Base-by-base conservation (phyloP, 2,329 filamentous ascomycete genomes). In the Trichoderma sp. region DNA sequence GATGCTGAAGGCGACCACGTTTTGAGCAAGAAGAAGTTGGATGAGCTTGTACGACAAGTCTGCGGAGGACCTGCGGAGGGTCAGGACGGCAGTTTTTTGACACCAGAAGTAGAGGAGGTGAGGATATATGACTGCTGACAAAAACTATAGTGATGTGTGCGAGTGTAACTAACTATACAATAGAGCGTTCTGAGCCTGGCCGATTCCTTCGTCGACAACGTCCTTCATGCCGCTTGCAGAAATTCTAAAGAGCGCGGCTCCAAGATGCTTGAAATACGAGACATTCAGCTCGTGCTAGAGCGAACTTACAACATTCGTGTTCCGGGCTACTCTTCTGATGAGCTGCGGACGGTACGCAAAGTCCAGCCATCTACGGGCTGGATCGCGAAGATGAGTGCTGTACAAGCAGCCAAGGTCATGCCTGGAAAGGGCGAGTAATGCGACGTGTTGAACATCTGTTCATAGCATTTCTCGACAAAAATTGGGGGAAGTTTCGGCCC, bases 331-430 rank as follows among this genome's bases (percentile, higher is more conserved):
- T 93, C 93, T 0, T 92, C 94, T 4, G 96, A 99, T 77, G 96
- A 99, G 81, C 87, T 97, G 70, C 90, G 96, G 68, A 97, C 94
- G 0, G 95, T 98, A 34, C 90, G 94, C 78, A 97, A 97, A 83
- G 91, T 96, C 65, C 91, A 96, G 78, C 96, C 96, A 2, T 90
- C 93, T 24, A 84, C 91, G 18, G 92, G 89, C 26, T 99, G 96
- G 94, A 95, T 96, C 71, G 91, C 92, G 73, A 99, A 99, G 85
- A 96, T 99, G 91, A 95, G 94, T 76, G 95, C 96, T 28, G 91
- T 99, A 18, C 94, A 97, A 81, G 95, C 94, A 1, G 93, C 94
- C 58, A 98, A 98, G 83, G 94, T 90, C 56, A 90, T 87, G 80
- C 84, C 87, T 5, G 86, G 87, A 28, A 87, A 87, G 78, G 83